Conservation (phyloP, 495 filamentous ascomycete species). For the Aspergillus hancockii region DNA sequence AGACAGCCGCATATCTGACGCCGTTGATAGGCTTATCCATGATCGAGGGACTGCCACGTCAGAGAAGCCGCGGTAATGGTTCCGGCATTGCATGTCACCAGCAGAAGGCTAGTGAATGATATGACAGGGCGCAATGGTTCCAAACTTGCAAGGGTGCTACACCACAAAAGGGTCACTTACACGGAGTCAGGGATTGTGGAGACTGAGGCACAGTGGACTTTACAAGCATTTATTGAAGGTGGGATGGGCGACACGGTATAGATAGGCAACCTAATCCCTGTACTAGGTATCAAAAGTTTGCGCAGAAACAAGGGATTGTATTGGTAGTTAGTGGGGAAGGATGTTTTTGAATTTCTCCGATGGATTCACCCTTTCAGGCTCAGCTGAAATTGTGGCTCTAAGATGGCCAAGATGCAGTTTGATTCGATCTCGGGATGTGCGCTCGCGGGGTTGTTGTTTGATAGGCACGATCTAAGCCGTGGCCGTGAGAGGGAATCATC, state of each 20-base stretch:
- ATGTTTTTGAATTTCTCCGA: constrained; percentile 4
- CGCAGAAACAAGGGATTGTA: not conserved
- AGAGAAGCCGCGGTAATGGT: constrained; percentile 19
- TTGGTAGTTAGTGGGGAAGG: not conserved
- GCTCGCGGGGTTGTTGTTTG: constrained; percentile 6
- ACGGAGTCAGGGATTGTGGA: constrained; percentile 8
- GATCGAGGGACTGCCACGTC: constrained; percentile 26
- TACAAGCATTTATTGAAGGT: not conserved
- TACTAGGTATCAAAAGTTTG: constrained; percentile 1
- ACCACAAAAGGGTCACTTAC: constrained; percentile 11
- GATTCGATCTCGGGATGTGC: constrained; percentile 15
- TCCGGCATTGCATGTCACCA: constrained; percentile 15
- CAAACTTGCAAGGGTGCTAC: constrained; percentile 13
- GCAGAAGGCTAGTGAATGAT: constrained; percentile 8
- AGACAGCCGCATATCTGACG: constrained; percentile 13
- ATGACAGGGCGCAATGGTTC: constrained; percentile 17
- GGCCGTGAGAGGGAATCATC: not conserved
- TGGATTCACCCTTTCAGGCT: constrained; percentile 11
- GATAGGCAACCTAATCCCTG: not conserved
- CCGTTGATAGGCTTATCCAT: constrained; percentile 15
- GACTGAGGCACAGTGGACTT: constrained; percentile 12
- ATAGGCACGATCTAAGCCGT: constrained; percentile 14
- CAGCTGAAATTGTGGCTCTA: constrained; percentile 13
- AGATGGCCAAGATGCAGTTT: constrained; percentile 1
- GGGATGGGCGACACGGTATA: not conserved